Conservation (phyloP, 169 alveolate species). For the Plasmodium gallinaceum region DNA sequence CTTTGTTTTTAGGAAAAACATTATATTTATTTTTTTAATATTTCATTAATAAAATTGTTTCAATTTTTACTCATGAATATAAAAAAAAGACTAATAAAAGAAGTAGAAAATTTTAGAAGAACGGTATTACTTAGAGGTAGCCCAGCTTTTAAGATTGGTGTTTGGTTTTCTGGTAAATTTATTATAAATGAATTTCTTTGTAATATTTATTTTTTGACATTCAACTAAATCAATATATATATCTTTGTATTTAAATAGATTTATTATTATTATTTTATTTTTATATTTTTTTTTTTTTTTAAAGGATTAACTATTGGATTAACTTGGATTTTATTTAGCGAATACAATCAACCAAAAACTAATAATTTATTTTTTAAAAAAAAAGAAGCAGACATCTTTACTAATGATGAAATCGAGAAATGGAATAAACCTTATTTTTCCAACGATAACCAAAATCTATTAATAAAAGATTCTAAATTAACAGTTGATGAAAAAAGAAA, state of each 20-base stretch:
- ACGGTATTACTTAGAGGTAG: constrained; percentile 73
- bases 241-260: neutral
- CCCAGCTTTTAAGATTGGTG: constrained; percentile 72
- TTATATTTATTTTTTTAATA: neutral
- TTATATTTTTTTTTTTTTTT: neutral
- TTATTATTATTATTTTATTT: neutral
- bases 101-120: constrained; percentile 66
- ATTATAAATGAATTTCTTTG: neutral
- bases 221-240: neutral
- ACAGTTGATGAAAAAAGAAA: constrained; percentile 61
- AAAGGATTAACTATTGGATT: constrained; percentile 73
- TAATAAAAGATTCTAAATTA: constrained; percentile 13
- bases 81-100: constrained; percentile 45
- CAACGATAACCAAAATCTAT: constrained; percentile 1
- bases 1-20: constrained; percentile 3
- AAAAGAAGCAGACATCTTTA: constrained; percentile 71
- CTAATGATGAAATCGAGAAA: constrained; percentile 70
- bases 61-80: constrained; percentile 30
- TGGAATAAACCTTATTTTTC: constrained; percentile 72
- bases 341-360: constrained; percentile 65
- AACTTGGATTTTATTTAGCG: constrained; percentile 71
- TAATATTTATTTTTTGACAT: neutral
- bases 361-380: constrained; percentile 70
- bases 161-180: constrained; percentile 69
- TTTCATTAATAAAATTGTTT: neutral